Evolutionary conservation across 2,329 filamentous ascomycete species (phyloP).

Genomic region (Aspergillus sp.): DNA sequence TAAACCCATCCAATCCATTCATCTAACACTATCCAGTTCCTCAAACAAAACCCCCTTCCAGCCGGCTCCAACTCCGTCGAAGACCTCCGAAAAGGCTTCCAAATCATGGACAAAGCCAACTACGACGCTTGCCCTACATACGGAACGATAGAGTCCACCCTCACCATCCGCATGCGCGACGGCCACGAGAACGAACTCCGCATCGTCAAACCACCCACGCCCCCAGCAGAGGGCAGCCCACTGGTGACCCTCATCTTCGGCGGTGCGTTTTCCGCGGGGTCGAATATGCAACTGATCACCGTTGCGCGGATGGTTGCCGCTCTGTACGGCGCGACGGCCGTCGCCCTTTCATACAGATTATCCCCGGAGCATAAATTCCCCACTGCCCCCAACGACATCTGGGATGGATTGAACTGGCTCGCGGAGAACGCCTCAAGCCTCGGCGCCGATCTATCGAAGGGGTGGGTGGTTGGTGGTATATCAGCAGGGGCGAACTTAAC

Average conservation of each 20-base stretch:
- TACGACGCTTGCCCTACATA: not conserved
- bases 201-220: constrained; percentile 8
- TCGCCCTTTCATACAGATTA: constrained; percentile 28
- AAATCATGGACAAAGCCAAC: not conserved
- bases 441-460: constrained; percentile 37
- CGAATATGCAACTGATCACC: constrained; percentile 12
- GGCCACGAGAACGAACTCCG: constrained; percentile 8
- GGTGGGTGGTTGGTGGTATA: constrained; percentile 48
- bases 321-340: constrained; percentile 15
- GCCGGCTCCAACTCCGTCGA: not conserved
- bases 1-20: not conserved
- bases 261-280: constrained; percentile 19
- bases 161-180: constrained; percentile 14
- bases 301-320: constrained; percentile 12
- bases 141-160: constrained; percentile 1
- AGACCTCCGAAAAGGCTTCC: too few species aligned
- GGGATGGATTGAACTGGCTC: constrained; percentile 44
- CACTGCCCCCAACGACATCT: constrained; percentile 38
- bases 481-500: constrained; percentile 44
- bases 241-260: constrained; percentile 19
- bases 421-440: constrained; percentile 35
- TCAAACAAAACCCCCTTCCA: not conserved
- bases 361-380: constrained; percentile 47
- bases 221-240: constrained; percentile 4
- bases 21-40: not conserved